Evolutionary conservation across 306 rosid genomes (phyloP).

Genomic region (Phaseolus lunatus): DNA sequence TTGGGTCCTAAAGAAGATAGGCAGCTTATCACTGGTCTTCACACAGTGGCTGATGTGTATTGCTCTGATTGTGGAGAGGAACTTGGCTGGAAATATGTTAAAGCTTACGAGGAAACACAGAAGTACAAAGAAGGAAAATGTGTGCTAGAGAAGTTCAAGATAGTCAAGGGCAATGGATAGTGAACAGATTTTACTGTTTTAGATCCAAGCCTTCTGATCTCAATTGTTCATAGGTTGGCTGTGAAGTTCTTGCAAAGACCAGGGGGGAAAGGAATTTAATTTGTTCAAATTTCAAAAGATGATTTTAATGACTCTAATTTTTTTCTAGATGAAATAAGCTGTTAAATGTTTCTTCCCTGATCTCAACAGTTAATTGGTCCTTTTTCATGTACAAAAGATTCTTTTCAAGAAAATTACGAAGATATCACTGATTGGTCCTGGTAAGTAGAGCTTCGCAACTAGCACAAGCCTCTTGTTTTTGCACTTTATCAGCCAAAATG

Average conservation of each 20-base stretch:
- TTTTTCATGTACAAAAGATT: constrained; percentile 43
- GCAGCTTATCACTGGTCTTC: constrained; percentile 65
- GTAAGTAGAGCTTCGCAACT: constrained; percentile 11
- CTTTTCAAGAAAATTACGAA: constrained; percentile 39
- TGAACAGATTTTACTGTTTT: neutral
- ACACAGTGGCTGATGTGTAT: constrained; percentile 64
- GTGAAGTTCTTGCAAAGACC: constrained; percentile 37
- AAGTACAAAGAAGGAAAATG: constrained; percentile 79
- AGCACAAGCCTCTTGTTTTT: constrained; percentile 31
- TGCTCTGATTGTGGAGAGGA: constrained; percentile 69
- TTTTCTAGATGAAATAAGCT: constrained; percentile 14
- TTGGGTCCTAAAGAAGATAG: constrained; percentile 60
- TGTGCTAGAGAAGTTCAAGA: constrained; percentile 73
- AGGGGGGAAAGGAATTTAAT: neutral
- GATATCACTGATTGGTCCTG: constrained; percentile 20
- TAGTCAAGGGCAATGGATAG: constrained; percentile 54
- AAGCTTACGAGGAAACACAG: constrained; percentile 65
- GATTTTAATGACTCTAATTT: constrained; percentile 10
- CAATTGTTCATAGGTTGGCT: constrained; percentile 32
- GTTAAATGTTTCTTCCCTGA: neutral
- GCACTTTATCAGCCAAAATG: constrained; percentile 19
- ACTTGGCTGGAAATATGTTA: constrained; percentile 75
- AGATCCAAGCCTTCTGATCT: constrained; percentile 39
- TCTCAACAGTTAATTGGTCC: constrained; percentile 13
- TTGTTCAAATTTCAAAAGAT: constrained; percentile 25